phyloP scores from a whole-genome alignment of 306 rosid species.

The Geum urbanum region DNA sequence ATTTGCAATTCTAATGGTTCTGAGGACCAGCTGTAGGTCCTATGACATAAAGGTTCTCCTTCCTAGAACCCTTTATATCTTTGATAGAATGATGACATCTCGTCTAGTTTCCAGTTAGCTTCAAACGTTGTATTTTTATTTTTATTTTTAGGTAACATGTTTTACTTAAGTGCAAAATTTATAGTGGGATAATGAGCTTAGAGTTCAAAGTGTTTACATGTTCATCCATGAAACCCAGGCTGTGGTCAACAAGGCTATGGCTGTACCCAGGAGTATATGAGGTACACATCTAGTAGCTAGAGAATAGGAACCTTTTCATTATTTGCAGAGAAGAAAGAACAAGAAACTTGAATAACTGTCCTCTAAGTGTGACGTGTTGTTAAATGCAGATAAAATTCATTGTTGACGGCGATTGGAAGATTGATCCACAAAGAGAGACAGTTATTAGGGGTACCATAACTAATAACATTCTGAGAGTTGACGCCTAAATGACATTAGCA shows the following conservation, averaged over 20 bases:
- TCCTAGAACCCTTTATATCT: not conserved
- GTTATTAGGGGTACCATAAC: conserved; percentile 51
- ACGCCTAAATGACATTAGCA: conserved; percentile 33
- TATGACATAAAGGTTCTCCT: not conserved
- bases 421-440: conserved; percentile 69
- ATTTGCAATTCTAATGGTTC: not conserved
- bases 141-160: not conserved
- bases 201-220: conserved; percentile 21
- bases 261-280: conserved; percentile 95
- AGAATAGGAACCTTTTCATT: not conserved
- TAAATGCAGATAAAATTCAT: conserved; percentile 74
- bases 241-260: conserved; percentile 77
- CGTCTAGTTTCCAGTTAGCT: not conserved
- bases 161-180: not conserved
- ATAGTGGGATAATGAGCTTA: conserved; percentile 22
- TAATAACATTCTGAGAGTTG: conserved; percentile 81
- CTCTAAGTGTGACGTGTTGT: conserved; percentile 10
- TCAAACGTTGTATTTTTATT: not conserved
- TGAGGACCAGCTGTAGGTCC: not conserved
- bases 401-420: conserved; percentile 80
- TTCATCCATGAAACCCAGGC: conserved; percentile 50
- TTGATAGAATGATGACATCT: not conserved
- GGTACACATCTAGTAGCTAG: conserved; percentile 46
- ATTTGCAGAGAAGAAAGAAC: not conserved
- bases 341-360: not conserved